These are phyloP conservation scores for Grigorovia yakushimaensis DNA, from an alignment of 805 yeast genomes.

Conservation along the genomic window DNA sequence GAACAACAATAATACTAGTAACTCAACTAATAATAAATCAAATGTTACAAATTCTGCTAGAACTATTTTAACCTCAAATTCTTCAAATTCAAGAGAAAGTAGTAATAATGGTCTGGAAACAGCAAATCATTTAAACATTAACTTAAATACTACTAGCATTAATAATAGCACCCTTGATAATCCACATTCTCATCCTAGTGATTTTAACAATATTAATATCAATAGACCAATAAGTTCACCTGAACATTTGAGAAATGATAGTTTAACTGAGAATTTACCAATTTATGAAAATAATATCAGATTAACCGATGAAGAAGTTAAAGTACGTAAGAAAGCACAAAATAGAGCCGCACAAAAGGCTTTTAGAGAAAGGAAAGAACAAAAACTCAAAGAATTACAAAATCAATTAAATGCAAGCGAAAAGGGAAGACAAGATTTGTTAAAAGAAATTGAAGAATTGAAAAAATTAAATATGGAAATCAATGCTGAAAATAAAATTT, in stretches of 20 bases:
- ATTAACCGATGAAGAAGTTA: conserved; percentile 31
- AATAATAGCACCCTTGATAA: not conserved
- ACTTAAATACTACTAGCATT: not conserved
- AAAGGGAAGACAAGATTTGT: conserved; percentile 38
- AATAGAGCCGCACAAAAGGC: conserved; percentile 84
- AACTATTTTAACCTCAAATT: not conserved
- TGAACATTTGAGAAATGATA: not conserved
- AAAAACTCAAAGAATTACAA: conserved; percentile 58
- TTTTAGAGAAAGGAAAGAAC: conserved; percentile 72
- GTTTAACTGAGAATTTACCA: not conserved
- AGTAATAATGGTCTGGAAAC: not conserved
- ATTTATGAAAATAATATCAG: conserved; percentile 1
- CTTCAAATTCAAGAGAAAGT: not conserved
- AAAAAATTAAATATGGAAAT: conserved; percentile 48
- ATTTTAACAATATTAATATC: not conserved
- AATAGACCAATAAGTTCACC: not conserved
- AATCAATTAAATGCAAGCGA: conserved; percentile 49
- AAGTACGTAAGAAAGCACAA: conserved; percentile 59
- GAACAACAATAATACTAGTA: not conserved
- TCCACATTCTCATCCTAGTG: not conserved
- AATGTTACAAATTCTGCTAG: not conserved
- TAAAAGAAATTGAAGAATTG: conserved; percentile 40
- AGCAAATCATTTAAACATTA: not conserved
- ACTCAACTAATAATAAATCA: not conserved
- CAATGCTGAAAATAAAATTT: conserved; percentile 55